These are phyloP conservation scores for Spathaspora gorwiae DNA, from an alignment of 805 yeast species.

Conservation along the genomic window DNA sequence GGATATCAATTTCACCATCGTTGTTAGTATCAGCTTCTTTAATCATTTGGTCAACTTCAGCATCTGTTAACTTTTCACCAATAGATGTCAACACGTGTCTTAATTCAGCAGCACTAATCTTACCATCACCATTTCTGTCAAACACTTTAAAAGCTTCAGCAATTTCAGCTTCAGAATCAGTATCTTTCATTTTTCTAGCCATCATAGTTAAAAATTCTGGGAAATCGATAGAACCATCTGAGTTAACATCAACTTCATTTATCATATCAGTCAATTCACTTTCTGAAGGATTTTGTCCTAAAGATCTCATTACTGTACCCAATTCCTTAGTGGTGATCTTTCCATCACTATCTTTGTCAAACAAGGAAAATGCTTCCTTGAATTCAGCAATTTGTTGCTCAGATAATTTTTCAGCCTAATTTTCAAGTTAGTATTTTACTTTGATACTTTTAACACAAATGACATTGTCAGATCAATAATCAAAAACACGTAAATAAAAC, in stretches of 20 bases:
- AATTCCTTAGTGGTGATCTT: slow-evolving; percentile 92
- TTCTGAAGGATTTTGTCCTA: slow-evolving; percentile 96
- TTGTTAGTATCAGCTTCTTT: slow-evolving; percentile 93
- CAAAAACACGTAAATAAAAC: too few species aligned
- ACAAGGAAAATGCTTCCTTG: slow-evolving; percentile 95
- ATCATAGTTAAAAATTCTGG: slow-evolving; percentile 45
- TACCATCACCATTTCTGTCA: slow-evolving; percentile 95
- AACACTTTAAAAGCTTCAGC: slow-evolving; percentile 97
- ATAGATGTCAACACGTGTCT: slow-evolving; percentile 95
- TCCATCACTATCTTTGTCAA: slow-evolving; percentile 96
- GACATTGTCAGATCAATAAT: too few species aligned
- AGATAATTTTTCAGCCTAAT: slow-evolving; percentile 79
- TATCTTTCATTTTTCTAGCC: slow-evolving; percentile 80
- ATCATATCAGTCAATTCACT: slow-evolving; percentile 94
- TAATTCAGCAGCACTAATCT: slow-evolving; percentile 92
- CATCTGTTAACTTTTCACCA: slow-evolving; percentile 94
- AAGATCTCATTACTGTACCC: slow-evolving; percentile 98
- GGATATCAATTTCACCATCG: slow-evolving; percentile 95
- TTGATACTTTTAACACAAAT: background rate
- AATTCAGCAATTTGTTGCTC: slow-evolving; percentile 96
- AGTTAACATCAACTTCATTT: slow-evolving; percentile 94
- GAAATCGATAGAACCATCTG: slow-evolving; percentile 67
- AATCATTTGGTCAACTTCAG: slow-evolving; percentile 96
- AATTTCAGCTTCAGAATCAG: slow-evolving; percentile 95
- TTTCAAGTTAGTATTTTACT: slow-evolving; percentile 11